These are phyloP conservation scores for Vanilla planifolia DNA, from an alignment of 106 monocot genomes.

Conservation along the genomic window DNA sequence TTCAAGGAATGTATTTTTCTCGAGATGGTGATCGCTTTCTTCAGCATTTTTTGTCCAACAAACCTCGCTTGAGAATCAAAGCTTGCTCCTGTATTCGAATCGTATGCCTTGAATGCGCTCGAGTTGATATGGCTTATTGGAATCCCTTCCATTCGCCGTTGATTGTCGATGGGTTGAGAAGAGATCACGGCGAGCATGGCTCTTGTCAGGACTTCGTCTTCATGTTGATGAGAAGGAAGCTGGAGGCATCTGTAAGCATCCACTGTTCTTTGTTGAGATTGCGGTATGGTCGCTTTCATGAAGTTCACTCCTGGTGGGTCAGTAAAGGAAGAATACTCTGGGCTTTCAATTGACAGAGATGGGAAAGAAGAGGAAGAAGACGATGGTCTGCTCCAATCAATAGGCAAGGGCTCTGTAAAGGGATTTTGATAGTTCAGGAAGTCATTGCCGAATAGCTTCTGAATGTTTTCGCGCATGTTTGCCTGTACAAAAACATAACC, in stretches of 20 bases:
- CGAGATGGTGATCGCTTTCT: slow-evolving; percentile 29
- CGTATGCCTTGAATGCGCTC: slow-evolving; percentile 41
- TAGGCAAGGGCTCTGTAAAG: neutral
- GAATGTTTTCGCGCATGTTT: slow-evolving; percentile 17
- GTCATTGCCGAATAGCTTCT: slow-evolving; percentile 32
- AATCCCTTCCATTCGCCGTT: neutral
- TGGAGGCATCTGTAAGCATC: slow-evolving; percentile 10
- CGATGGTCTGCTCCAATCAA: slow-evolving; percentile 17
- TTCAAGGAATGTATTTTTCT: slow-evolving; percentile 19
- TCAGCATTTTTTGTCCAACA: slow-evolving; percentile 54
- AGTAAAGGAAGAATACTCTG: slow-evolving; percentile 44
- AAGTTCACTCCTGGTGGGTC: slow-evolving; percentile 1
- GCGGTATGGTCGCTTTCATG: neutral
- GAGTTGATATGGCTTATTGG: no score
- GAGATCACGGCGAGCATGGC: slow-evolving; percentile 73
- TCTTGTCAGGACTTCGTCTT: slow-evolving; percentile 40
- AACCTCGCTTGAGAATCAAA: neutral
- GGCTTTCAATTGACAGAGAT: slow-evolving; percentile 49
- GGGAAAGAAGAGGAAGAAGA: slow-evolving; percentile 63
- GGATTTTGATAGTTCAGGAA: slow-evolving; percentile 6
- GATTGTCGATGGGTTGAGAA: neutral
- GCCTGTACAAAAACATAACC: no score
- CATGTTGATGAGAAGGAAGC: slow-evolving; percentile 28
- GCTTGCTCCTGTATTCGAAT: neutral
- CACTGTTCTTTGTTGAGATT: slow-evolving; percentile 6